phyloP scores from a whole-genome alignment of 78 protist genomes.

The Tieghemostelium lacteum region DNA sequence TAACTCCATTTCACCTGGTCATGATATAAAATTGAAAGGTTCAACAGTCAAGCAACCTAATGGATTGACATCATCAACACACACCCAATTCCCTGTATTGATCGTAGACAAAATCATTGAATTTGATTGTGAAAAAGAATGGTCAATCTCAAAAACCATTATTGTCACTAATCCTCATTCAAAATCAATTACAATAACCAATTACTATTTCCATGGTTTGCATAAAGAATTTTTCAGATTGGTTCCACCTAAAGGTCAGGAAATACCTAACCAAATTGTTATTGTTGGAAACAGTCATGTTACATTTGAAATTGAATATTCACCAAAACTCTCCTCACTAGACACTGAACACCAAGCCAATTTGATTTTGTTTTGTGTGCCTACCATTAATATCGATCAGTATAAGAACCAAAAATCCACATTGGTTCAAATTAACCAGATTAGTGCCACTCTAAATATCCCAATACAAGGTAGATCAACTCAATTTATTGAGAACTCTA shows the following conservation, averaged over 20 bases:
- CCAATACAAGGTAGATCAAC: constrained; percentile 10
- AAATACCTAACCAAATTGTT: background rate
- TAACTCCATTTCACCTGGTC: too few species aligned
- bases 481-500: background rate
- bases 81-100: constrained; percentile 9
- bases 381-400: background rate
- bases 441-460: background rate
- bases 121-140: constrained; percentile 19
- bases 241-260: background rate
- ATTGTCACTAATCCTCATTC: constrained; percentile 25
- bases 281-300: background rate
- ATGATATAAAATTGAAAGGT: too few species aligned
- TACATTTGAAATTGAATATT: background rate
- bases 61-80: background rate
- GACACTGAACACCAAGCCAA: background rate
- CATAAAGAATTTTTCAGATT: background rate
- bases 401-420: background rate
- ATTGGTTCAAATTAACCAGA: background rate
- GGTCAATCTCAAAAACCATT: background rate
- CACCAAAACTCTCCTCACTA: background rate
- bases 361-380: background rate
- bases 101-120: constrained; percentile 5
- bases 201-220: background rate
- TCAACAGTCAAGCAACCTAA: background rate
- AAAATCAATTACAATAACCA: constrained; percentile 13